Base-by-base conservation (phyloP, 257 asterid genomes). In the Nemophila menziesii region DNA sequence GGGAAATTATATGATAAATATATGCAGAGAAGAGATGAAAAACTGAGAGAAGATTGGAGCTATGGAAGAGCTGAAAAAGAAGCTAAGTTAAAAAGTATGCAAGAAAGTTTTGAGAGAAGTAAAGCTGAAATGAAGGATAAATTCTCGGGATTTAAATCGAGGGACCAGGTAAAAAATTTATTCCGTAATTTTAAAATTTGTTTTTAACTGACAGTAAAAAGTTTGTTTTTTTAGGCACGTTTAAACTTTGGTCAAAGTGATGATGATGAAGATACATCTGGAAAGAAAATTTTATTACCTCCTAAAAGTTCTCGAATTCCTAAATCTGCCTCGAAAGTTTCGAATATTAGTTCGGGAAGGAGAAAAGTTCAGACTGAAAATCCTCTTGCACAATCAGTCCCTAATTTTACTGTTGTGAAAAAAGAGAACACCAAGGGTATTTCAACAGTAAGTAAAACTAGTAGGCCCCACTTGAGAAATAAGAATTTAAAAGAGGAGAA, bases 31-130 rank as follows among this genome's bases (percentile, higher is more conserved):
- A 82, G 99, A 73, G 81, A 86, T 63, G 85, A 82, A 40, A 90
- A 90, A 63, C 77, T 90, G 43, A 71, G 66, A 66, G 93, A 77
- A 57, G 96, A 81, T 44, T 90, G 96, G 96, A 69, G 78, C 60
- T 66, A 79, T 43, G 79, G 71, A 39, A 65, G 92, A 64, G 79
- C 66, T 20, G 89, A 79, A 64, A 90, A 90, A 56, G 96, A 90
- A 71, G 93, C 96, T 34, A 75, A 65, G 64, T 50, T 85, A 68
- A 90, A 70, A 75, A 69, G 73, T 38, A 66, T 90, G 99, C 92
- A 74, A 56, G 96, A 85, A 65, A 79, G 74, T 68, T 72, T 85
- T 44, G 96, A 85, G 64, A 59, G 64, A 56, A 85, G 69, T 69
- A 72, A 61, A 48, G 75, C 92, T 41, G 92, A 90, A 64, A 85